Percentiles rank a stretch among this genome's conserved stretches.
phyloP scores from a whole-genome alignment of 116 monocot species.

The Zostera marina region DNA sequence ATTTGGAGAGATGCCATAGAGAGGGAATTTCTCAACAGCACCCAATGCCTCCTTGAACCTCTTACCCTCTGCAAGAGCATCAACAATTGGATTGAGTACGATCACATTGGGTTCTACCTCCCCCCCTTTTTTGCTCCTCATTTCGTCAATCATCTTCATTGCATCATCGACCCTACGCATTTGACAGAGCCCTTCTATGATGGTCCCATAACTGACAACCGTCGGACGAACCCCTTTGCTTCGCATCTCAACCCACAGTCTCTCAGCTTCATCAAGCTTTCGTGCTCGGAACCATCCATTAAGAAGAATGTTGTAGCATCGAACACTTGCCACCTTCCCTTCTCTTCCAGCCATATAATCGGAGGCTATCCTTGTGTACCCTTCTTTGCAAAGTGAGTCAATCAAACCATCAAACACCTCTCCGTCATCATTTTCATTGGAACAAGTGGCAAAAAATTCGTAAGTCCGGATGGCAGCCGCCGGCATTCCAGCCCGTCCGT shows the following conservation, averaged over 20 bases:
- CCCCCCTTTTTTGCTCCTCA: slow-evolving; percentile 9
- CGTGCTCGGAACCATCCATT: slow-evolving; percentile 76
- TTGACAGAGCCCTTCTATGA: slow-evolving; percentile 64
- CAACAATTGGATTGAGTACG: slow-evolving; percentile 57
- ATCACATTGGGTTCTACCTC: slow-evolving; percentile 30
- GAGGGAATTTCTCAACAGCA: slow-evolving; percentile 55
- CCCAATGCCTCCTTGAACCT: slow-evolving; percentile 59
- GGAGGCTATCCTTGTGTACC: slow-evolving; percentile 28
- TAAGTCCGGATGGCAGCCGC: slow-evolving; percentile 46
- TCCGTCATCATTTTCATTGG: too few species aligned
- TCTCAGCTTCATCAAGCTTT: slow-evolving; percentile 26
- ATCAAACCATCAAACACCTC: slow-evolving; percentile 30
- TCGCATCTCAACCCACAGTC: slow-evolving; percentile 45
- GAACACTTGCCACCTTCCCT: slow-evolving; percentile 17
- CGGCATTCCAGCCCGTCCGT: slow-evolving; percentile 32
- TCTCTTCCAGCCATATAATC: slow-evolving; percentile 14
- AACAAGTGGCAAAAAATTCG: slow-evolving; percentile 5
- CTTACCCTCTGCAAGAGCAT: slow-evolving; percentile 42
- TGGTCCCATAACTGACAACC: slow-evolving; percentile 56
- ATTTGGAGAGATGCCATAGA: slow-evolving; percentile 43
- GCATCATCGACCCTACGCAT: slow-evolving; percentile 43
- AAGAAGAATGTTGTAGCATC: slow-evolving; percentile 50
- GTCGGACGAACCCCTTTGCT: slow-evolving; percentile 23
- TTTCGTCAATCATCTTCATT: slow-evolving; percentile 36
- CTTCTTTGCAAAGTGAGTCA: slow-evolving; percentile 73